A percentile compares a stretch with the other conserved stretches of the same genome.
Conservation (phyloP, 805 yeast genomes). For the Wickerhamiella slavikovae region DNA sequence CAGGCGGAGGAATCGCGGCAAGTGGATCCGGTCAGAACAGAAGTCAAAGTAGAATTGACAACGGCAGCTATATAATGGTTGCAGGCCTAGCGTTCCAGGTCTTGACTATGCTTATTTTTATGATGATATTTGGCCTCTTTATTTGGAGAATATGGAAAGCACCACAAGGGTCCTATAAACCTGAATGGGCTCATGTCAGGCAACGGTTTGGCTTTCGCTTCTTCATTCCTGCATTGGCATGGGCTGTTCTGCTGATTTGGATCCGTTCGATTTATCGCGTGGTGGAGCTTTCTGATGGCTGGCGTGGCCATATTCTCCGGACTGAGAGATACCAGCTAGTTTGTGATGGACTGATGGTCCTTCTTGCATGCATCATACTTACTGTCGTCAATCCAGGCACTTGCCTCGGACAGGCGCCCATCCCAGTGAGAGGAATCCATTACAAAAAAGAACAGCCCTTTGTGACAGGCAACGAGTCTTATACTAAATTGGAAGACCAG, state of each 20-base stretch:
- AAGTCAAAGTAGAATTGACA: not conserved
- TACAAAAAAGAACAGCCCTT: too few relatives aligned
- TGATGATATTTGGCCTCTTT: constrained; percentile 22
- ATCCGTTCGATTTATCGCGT: constrained; percentile 56
- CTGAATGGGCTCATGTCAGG: constrained; percentile 6
- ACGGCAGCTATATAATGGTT: constrained; percentile 48
- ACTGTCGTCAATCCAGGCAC: not conserved
- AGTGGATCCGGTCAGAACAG: constrained; percentile 16
- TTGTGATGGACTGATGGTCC: constrained; percentile 36
- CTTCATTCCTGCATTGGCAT: constrained; percentile 10
- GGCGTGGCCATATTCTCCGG: constrained; percentile 42
- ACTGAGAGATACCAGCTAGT: constrained; percentile 39
- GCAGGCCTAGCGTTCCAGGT: constrained; percentile 70
- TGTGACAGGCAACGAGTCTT: too few relatives aligned
- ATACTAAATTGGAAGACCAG: too few relatives aligned
- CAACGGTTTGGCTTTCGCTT: constrained; percentile 9
- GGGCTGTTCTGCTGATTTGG: constrained; percentile 32
- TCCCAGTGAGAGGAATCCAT: too few relatives aligned
- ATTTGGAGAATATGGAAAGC: too few relatives aligned
- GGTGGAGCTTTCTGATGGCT: constrained; percentile 51
- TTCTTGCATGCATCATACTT: not conserved
- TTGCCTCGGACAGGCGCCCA: not conserved
- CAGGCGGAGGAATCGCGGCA: constrained; percentile 33
- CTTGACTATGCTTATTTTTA: constrained; percentile 39
- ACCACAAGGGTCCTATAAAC: constrained; percentile 2